phyloP scores from a whole-genome alignment of 352 stramenopile species.

The Globisporangium echinulatum region DNA sequence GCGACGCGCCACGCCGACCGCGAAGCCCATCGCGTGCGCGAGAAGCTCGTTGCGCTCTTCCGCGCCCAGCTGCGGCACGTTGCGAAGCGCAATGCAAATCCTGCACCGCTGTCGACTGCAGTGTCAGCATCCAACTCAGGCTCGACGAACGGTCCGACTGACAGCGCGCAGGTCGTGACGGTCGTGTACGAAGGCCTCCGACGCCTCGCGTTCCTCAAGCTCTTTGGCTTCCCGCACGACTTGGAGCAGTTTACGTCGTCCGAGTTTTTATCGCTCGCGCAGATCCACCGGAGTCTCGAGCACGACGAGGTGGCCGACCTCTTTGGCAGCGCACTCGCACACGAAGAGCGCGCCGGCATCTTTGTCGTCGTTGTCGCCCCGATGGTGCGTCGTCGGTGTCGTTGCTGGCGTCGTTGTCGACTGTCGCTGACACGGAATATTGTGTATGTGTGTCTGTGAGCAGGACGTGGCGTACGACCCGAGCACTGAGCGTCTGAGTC shows the following conservation, averaged over 20 bases:
- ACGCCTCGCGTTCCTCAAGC: conserved; percentile 58
- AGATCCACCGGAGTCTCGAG: conserved; percentile 33
- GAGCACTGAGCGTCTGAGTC: conserved; percentile 36
- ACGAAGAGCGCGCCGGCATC: conserved; percentile 66
- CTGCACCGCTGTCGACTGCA: background rate
- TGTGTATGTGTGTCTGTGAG: no score
- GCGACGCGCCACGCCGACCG: conserved; percentile 51
- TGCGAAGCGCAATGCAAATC: conserved; percentile 22
- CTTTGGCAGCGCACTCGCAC: conserved; percentile 56
- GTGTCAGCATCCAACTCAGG: background rate
- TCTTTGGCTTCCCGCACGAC: conserved; percentile 42
- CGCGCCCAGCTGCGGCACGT: conserved; percentile 41
- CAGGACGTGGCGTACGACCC: conserved; percentile 64
- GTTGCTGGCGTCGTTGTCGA: background rate
- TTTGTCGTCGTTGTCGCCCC: conserved; percentile 50
- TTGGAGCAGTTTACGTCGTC: conserved; percentile 49
- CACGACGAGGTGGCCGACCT: conserved; percentile 49
- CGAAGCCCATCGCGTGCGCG: conserved; percentile 42
- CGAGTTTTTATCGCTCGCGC: conserved; percentile 36
- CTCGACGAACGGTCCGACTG: conserved; percentile 9
- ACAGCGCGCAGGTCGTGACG: conserved; percentile 18
- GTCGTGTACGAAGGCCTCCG: conserved; percentile 50
- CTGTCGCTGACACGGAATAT: background rate
- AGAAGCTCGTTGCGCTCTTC: conserved; percentile 39
- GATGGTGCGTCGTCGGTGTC: conserved; percentile 37